Base-by-base conservation (phyloP, 495 filamentous ascomycete genomes). In the Recurvomyces mirabilis region DNA sequence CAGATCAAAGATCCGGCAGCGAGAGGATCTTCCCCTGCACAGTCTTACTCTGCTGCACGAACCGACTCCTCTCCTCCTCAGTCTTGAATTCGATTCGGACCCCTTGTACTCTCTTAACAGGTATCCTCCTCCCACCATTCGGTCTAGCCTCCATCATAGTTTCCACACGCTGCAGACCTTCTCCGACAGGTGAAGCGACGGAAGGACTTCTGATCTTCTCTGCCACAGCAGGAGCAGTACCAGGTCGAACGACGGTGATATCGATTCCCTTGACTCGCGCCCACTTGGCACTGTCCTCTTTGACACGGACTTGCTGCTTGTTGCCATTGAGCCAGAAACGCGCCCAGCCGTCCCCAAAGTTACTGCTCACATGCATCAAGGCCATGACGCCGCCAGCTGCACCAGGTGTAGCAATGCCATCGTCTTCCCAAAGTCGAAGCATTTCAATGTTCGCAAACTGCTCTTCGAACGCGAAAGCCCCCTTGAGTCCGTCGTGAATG, bases 401-500 rank as follows among this genome's bases (percentile, higher is more conserved):
- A 2, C 47, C 47, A 9, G 41, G 30, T 4, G 41, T 50, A 1
- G 40, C 35, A 5, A 39, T 33, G 10, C 51, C 51, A 18, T 60
- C 49, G 43, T 66, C 63, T 29, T 59, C 54, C 63, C 63, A 66
- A 18, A 66, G 42, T 2, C 63, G 52, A 3, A 66, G 46, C 26
- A 62, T 64, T 38, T 66, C 63, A 46, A 66, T 59, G 18, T 54
- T 63, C 44, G 63, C 65, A 41, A 66, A 55, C 49, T 65, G 62
- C 41, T 65, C 63, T 26, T 60, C 49, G 40, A 60, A 65, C 13
- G 60, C 47, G 38, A 64, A 53, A 0, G 54, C 52, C 19, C 58
- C 53, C 5, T 51, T 47, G 19, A 66, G 25, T 7, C 63, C 62
- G 23, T 64, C 57, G 41, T 63, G 63, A 25, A 63, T 48, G 29